phyloP scores from a whole-genome alignment of 495 filamentous ascomycete species.

The Sabuloglossum arenarium region DNA sequence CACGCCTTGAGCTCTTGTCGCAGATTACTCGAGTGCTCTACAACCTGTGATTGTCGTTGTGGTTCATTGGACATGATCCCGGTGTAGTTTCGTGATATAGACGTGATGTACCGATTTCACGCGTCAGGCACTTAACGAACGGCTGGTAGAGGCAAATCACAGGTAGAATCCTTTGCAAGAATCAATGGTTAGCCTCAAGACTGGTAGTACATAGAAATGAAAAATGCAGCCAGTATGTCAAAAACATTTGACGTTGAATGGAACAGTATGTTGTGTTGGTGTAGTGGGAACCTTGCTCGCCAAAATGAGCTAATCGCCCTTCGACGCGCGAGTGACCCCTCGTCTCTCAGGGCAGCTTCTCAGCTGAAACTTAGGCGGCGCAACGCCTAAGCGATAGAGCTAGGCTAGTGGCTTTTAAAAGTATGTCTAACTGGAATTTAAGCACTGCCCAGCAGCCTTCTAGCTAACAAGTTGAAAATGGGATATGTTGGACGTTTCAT shows the following conservation, averaged over 20 bases:
- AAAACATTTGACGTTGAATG: background rate
- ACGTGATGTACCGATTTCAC: background rate
- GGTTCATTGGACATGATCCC: background rate
- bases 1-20: conserved; percentile 67
- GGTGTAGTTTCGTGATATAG: background rate
- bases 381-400: too few relatives aligned
- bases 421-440: too few relatives aligned
- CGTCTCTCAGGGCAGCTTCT: too few relatives aligned
- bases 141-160: background rate
- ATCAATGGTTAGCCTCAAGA: background rate
- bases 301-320: too few relatives aligned
- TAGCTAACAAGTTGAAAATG: too few relatives aligned
- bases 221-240: background rate
- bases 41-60: background rate
- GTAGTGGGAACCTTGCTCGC: too few relatives aligned
- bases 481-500: too few relatives aligned
- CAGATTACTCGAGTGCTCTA: conserved; percentile 16
- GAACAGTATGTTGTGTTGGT: too few relatives aligned
- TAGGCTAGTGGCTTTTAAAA: too few relatives aligned
- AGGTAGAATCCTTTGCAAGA: background rate
- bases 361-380: too few relatives aligned
- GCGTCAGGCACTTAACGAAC: background rate
- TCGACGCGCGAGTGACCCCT: too few relatives aligned
- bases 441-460: too few relatives aligned
- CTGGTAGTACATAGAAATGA: background rate